Conservation (phyloP, 179 eudicot species). For the Camellia oleifera region DNA sequence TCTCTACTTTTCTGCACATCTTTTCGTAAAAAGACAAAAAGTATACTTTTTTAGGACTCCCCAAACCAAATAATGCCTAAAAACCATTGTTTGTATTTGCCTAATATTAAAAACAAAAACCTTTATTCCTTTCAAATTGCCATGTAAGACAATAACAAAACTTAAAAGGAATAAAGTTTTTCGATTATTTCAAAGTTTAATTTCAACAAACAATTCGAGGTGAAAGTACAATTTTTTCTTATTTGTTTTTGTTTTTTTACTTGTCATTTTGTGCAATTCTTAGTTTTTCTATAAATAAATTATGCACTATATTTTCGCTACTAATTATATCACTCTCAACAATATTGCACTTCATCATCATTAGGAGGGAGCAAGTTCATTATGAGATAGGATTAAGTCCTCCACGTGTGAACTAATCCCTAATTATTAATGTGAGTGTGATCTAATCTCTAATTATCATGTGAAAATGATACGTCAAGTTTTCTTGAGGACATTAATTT, state of each 20-base stretch:
- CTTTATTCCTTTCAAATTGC: too few species aligned
- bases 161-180: neutral
- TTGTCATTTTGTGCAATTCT: neutral
- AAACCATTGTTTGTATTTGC: too few species aligned
- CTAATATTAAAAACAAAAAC: too few species aligned
- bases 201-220: neutral
- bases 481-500: slow-evolving; percentile 4
- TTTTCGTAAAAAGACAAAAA: too few species aligned
- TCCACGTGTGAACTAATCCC: slow-evolving; percentile 12
- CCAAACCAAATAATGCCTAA: too few species aligned
- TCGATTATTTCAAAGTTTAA: neutral
- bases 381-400: slow-evolving; percentile 1
- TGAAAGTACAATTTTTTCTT: neutral
- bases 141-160: neutral
- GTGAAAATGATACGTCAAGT: slow-evolving; percentile 8
- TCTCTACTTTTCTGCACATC: too few species aligned
- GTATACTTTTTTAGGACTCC: too few species aligned
- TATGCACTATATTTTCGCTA: neutral
- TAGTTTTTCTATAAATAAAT: neutral
- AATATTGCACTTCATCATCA: neutral
- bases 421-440: neutral
- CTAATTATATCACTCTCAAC: slow-evolving; percentile 1
- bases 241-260: neutral
- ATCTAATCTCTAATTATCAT: slow-evolving; percentile 6
- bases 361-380: neutral